Evolutionary conservation across 139 green algal species (phyloP), one percentile per base, ranked within the genome.

Genomic region (Coccomyxa sp.): DNA sequence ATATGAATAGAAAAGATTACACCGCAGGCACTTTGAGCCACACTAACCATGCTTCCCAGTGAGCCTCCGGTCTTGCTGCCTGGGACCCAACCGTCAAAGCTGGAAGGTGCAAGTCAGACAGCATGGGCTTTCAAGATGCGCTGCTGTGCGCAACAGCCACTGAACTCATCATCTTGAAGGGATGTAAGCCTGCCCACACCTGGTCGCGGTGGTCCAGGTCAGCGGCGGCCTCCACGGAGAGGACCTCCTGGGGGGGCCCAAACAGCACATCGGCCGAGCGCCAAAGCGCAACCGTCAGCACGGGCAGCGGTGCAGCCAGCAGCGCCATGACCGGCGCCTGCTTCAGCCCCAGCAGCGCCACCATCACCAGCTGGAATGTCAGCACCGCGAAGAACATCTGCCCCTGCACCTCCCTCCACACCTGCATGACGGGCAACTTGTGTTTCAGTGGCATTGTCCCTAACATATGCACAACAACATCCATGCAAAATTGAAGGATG

Each of bases 321-420:
- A 82, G n/a, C n/a, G 30, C 15, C 80, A 83, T 67, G 4, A 76
- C 38, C 18, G 66, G 67, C 51, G 57, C 83, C 10, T 14, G 51
- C 88, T 96, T 95, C 32, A 95, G 77, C 63, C 82, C 79, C 59
- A 95, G 81, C 25, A 95, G 82, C 11, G 82, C 88, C 16, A 93
- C 81, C 89, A 92, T 93, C 38, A 92, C 86, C 25, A 94, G 71
- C 83, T 95, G 92, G 81, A 94, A 91, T 83, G 94, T 88, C 81
- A 94, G 85, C 58, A 94, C 75, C 10, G 84, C 89, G 3, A 81
- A 76, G 80, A 93, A 89, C 67, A 91, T 86, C 79, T 96, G 92
- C 32, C 90, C 67, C 79, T 93, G 94, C 30, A 93, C 84, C 51
- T 91, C 85, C 14, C 32, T 32, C 86, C 86, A 91, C 21, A 86